Base-by-base conservation (phyloP, 495 filamentous ascomycete genomes). In the Daldinia childiae region DNA sequence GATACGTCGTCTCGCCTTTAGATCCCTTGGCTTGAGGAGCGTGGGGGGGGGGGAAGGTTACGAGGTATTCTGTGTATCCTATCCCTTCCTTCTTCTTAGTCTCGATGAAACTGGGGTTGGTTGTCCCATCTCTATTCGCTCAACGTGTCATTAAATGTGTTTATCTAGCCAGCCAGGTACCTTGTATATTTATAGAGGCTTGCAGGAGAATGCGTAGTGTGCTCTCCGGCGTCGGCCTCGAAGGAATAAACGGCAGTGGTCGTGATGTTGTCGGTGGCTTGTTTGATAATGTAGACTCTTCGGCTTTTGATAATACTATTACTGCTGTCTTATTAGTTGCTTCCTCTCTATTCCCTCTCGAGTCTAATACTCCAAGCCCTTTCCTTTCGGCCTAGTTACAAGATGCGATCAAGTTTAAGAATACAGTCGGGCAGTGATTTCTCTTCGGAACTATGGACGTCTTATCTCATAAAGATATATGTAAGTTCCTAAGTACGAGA, bases 221-320 rank as follows among this genome's bases (percentile, higher is more conserved):
- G 2, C 43, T 19, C 43, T 24, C 43, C 43, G 77, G 75, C 5
- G 56, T 74, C 1, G 80, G 76, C 58, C 76, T 83, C 27, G 81
- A 83, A 45, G 72, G 70, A 30, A 74, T 81, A 17, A 79, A 82
- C 66, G 79, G 78, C 19, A 26, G 68, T 4, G 64, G 82, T 0
- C 79, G 82, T 45, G 68, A 77, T 36, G 63, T 56, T 30, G 78
- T 78, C 6, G 76, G 76, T 3, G 78, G 79, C 5, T 76, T 8
- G 80, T 32, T 32, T 32, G 29, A 0, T 32, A 32, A 32, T 32
- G 7, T 32, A 32, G 29, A 9, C 1, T 9, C 29, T 7, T 32
- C 29, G 29, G 29, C 29, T 32, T 9, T 81, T 59, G 80, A 82
- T 39, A 64, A 80, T 48, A 52, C 17, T 29, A 27, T 12, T 29